A percentile compares a stretch with the other conserved stretches of the same genome.
These are phyloP conservation scores for Cutaneotrichosporon cutaneum DNA, from an alignment of 1,284 basidiomycete genomes.

Conservation along the genomic window DNA sequence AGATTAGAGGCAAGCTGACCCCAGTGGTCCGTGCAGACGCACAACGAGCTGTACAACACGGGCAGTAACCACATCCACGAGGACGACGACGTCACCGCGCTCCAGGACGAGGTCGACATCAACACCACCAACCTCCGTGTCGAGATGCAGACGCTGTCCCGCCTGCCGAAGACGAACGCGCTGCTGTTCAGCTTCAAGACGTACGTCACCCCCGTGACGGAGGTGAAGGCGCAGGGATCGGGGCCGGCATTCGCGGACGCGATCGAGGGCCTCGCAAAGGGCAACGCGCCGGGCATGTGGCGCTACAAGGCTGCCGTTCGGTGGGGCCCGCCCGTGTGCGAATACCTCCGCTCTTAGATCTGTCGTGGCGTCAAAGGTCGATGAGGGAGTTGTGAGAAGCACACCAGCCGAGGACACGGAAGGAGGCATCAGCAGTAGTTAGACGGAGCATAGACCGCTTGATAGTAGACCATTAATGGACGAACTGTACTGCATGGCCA, in stretches of 20 bases:
- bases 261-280: constrained; percentile 21
- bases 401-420: background rate
- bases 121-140: constrained; percentile 16
- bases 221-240: constrained; percentile 18
- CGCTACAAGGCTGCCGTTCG: constrained; percentile 21
- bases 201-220: constrained; percentile 17
- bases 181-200: constrained; percentile 24
- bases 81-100: constrained; percentile 4
- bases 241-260: constrained; percentile 19
- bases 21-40: constrained; percentile 22
- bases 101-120: constrained; percentile 5
- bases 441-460: background rate
- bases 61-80: constrained; percentile 17
- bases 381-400: no score
- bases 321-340: constrained; percentile 17
- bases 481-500: background rate
- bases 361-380: no score
- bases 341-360: constrained; percentile 17
- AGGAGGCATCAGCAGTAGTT: background rate
- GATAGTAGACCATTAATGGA: background rate
- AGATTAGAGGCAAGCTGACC: no score
- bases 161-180: constrained; percentile 13
- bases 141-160: constrained; percentile 22
- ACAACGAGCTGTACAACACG: constrained; percentile 14
- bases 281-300: constrained; percentile 25